Evolutionary conservation across 495 filamentous ascomycete genomes (phyloP), one percentile per base, ranked within the genome.

Genomic region (Venustampulla echinocandica): DNA sequence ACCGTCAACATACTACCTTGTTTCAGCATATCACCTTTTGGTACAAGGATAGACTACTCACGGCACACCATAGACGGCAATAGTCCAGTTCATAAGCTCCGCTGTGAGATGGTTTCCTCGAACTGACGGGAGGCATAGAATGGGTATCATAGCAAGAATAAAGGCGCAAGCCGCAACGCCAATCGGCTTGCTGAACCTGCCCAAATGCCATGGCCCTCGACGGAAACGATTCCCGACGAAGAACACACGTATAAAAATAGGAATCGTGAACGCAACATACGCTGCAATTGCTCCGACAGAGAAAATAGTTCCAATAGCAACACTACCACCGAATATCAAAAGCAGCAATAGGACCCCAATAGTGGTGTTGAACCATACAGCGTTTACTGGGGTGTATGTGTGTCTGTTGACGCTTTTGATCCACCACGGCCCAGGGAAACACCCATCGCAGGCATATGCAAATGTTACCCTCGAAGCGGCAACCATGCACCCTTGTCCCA

Each of bases 401-500:
- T 62, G 46, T 20, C 59, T 57, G 65, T 89, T 80, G 37, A 89
- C 79, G n/a, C 66, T 54, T 61, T 82, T 85, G 64, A 81, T 81
- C 53, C 71, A 71, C 0, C 54, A 69, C 6, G 80, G 84, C n/a
- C 69, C 60, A 0, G 79, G 79, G 64, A 88, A 87, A 58, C 81
- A 85, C 54, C 79, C 84, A 62, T 89, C 84, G 10, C 84, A 79
- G 6, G 84, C 83, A 61, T 88, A 88, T 14, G 84, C 84, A 54
- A 85, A 89, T 14, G 83, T 85, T 20, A 89, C 84, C 41, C 84
- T 70, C 4, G 80, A 84, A 2, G 84, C 84, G 11, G 84, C 82
- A 22, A 89, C 81, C 84, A 87, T 87, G 61, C 82, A 87, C 1
- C 81, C 84, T 65, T 89, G 84, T 15, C 84, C 84, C 84, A 88